These are phyloP conservation scores for Verbena officinalis DNA, from an alignment of 257 asterid species.

Conservation along the genomic window DNA sequence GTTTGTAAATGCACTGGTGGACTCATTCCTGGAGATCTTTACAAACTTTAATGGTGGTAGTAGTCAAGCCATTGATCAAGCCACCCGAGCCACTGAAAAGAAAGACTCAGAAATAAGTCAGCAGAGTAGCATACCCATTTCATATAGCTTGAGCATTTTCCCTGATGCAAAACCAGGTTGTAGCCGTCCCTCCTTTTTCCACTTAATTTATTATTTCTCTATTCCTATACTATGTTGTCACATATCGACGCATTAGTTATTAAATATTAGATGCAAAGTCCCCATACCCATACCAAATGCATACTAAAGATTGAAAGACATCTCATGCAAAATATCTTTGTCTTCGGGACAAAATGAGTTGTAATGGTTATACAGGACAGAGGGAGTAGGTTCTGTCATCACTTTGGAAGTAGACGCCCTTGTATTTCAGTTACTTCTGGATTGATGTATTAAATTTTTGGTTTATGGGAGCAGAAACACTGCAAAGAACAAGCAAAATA, in stretches of 20 bases:
- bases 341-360: not conserved
- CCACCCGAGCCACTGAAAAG: slow-evolving; percentile 42
- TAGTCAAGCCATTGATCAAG: slow-evolving; percentile 39
- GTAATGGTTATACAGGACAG: not conserved
- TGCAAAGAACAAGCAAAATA: slow-evolving; percentile 58
- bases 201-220: not conserved
- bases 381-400: not conserved
- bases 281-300: not conserved
- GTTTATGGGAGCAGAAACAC: slow-evolving; percentile 65
- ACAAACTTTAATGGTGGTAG: slow-evolving; percentile 30
- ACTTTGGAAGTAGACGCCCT: not conserved
- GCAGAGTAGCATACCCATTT: slow-evolving; percentile 28
- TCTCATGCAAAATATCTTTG: not conserved
- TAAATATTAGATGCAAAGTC: not conserved
- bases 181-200: slow-evolving; percentile 15
- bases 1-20: slow-evolving; percentile 83
- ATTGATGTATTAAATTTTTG: not conserved
- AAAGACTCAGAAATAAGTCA: slow-evolving; percentile 35
- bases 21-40: slow-evolving; percentile 72
- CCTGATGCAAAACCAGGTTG: slow-evolving; percentile 91
- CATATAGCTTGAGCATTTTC: slow-evolving; percentile 65
- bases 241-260: slow-evolving; percentile 1
- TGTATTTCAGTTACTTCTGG: slow-evolving; percentile 13
- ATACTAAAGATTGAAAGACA: not conserved
- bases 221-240: slow-evolving; percentile 7